Conservation (phyloP, 179 eudicot genomes). For the Gypsophila paniculata region DNA sequence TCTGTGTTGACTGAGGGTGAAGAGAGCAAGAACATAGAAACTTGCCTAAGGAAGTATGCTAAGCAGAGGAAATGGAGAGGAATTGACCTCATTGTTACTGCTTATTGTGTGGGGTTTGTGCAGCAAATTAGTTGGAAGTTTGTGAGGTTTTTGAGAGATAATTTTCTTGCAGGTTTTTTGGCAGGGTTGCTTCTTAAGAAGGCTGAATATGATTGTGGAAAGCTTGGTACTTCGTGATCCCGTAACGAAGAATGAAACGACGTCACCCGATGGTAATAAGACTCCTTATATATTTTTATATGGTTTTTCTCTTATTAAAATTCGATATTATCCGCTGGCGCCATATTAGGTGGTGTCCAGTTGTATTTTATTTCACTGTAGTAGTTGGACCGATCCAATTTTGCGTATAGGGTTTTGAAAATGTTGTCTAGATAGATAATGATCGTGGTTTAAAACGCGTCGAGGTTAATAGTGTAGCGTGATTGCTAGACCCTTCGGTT, state of each 20-base stretch:
- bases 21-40: constrained; percentile 29
- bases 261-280: too few species aligned
- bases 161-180: constrained; percentile 12
- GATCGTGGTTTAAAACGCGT: background rate
- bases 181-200: constrained; percentile 5
- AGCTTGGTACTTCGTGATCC: constrained; percentile 21
- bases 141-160: constrained; percentile 20
- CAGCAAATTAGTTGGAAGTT: constrained; percentile 19
- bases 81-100: constrained; percentile 17
- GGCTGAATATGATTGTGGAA: constrained; percentile 18
- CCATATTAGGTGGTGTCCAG: too few species aligned
- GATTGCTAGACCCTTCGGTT: too few species aligned
- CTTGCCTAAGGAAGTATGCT: constrained; percentile 24
- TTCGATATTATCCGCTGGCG: too few species aligned
- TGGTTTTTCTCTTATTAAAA: too few species aligned
- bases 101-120: constrained; percentile 22
- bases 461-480: too few species aligned
- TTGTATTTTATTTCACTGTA: too few species aligned
- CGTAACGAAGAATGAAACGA: background rate
- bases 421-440: background rate
- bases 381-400: too few species aligned
- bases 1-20: constrained; percentile 10
- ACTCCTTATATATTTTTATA: too few species aligned
- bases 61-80: constrained; percentile 37
- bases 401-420: too few species aligned